A percentile compares a stretch with the other conserved stretches of the same genome.
phyloP scores from a whole-genome alignment of 495 filamentous ascomycete species.

The Aeminium ludgeri region DNA sequence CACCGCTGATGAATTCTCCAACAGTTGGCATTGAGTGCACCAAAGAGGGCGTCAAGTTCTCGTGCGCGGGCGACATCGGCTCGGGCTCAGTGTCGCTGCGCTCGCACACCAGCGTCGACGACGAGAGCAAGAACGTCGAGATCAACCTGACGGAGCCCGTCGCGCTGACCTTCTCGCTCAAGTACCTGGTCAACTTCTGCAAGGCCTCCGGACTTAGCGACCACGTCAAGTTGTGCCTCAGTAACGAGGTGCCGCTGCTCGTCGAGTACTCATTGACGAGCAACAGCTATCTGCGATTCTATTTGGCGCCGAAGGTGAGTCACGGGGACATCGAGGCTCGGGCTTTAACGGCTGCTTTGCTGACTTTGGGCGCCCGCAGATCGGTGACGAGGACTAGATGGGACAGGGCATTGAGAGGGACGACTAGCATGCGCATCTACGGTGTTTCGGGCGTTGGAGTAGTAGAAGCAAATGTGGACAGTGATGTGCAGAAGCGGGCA shows the following conservation, averaged over 20 bases:
- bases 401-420: not conserved
- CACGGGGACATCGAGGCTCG: too few species aligned
- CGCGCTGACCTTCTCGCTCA: slow-evolving; percentile 91
- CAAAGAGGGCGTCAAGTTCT: slow-evolving; percentile 97
- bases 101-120: slow-evolving; percentile 78
- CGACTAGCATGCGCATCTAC: too few species aligned
- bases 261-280: slow-evolving; percentile 76
- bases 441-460: too few species aligned
- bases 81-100: slow-evolving; percentile 84
- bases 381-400: slow-evolving; percentile 4
- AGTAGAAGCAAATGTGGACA: too few species aligned
- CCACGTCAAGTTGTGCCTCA: slow-evolving; percentile 78
- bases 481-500: too few species aligned
- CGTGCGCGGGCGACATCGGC: slow-evolving; percentile 85
- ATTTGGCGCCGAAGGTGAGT: slow-evolving; percentile 87
- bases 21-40: slow-evolving; percentile 85
- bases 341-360: not conserved
- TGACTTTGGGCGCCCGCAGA: not conserved
- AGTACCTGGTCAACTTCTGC: slow-evolving; percentile 99
- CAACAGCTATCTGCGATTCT: slow-evolving; percentile 87
- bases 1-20: not conserved
- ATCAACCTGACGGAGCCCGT: slow-evolving; percentile 89
- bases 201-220: slow-evolving; percentile 76
- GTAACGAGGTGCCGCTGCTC: slow-evolving; percentile 86
- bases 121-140: slow-evolving; percentile 67